These are phyloP conservation scores for Termitomyces sp. DNA, from an alignment of 1,284 basidiomycete species.

Conservation along the genomic window DNA sequence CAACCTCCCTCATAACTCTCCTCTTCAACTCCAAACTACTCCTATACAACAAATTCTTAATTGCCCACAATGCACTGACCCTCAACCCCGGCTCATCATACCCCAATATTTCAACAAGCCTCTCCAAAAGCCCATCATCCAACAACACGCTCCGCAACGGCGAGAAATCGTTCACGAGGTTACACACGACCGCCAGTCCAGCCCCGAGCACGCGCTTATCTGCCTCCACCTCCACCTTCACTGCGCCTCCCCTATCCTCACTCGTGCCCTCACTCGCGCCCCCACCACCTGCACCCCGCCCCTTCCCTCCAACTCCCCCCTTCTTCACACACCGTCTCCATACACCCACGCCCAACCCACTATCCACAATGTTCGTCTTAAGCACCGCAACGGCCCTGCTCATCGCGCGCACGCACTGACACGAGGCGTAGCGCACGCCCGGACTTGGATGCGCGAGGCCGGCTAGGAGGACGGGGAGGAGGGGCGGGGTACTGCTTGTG, in stretches of 20 bases:
- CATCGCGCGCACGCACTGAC: conserved; percentile 80
- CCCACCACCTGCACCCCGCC: neutral
- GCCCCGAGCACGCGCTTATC: conserved; percentile 70
- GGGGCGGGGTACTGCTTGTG: conserved; percentile 15
- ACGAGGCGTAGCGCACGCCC: conserved; percentile 79
- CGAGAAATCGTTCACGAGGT: conserved; percentile 83
- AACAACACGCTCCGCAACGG: conserved; percentile 58
- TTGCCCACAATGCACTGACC: conserved; percentile 72
- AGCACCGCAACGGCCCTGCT: conserved; percentile 74
- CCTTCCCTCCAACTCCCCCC: conserved; percentile 7
- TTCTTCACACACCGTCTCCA: conserved; percentile 31
- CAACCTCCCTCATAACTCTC: conserved; percentile 57
- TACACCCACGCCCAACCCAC: conserved; percentile 68
- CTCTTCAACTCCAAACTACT: conserved; percentile 54
- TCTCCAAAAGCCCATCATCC: conserved; percentile 56
- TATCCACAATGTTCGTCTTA: conserved; percentile 79
- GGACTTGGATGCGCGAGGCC: conserved; percentile 59
- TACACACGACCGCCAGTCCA: conserved; percentile 75
- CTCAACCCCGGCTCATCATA: conserved; percentile 49
- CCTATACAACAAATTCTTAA: conserved; percentile 75
- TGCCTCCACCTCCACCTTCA: conserved; percentile 46
- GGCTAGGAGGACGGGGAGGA: conserved; percentile 49
- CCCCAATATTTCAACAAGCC: conserved; percentile 34
- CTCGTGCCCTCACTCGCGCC: neutral
- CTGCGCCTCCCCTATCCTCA: too few relatives aligned